Conservation (phyloP, 768 basidiomycete species). For the Rhizopogon rudus region DNA sequence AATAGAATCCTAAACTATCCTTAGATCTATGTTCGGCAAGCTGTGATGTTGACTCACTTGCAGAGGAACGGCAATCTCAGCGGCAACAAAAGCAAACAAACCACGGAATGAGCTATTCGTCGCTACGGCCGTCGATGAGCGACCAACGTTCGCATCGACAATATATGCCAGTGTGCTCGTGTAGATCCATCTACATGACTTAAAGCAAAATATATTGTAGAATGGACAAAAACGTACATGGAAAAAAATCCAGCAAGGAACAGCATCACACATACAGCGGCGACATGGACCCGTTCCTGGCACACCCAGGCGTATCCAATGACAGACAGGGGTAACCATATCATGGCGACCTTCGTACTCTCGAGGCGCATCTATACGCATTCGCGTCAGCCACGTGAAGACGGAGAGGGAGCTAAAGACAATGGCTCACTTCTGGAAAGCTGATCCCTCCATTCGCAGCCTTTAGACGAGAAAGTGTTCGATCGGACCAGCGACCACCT, state of each 20-base stretch:
- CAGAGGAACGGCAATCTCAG: slow-evolving; percentile 75
- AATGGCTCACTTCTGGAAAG: slow-evolving; percentile 55
- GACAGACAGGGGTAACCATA: slow-evolving; percentile 48
- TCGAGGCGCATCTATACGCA: slow-evolving; percentile 61
- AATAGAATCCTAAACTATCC: slow-evolving; percentile 5
- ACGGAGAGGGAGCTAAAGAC: neutral
- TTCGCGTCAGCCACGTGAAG: neutral
- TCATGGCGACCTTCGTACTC: slow-evolving; percentile 55
- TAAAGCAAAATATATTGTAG: neutral
- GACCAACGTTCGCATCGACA: slow-evolving; percentile 80
- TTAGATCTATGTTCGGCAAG: neutral
- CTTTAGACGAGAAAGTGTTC: slow-evolving; percentile 35
- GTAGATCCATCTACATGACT: slow-evolving; percentile 44
- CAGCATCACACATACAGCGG: slow-evolving; percentile 65
- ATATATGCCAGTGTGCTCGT: slow-evolving; percentile 75
- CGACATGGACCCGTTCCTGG: slow-evolving; percentile 56
- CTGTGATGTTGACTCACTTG: slow-evolving; percentile 28
- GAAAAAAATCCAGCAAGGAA: slow-evolving; percentile 69
- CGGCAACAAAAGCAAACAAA: slow-evolving; percentile 57
- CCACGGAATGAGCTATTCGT: slow-evolving; percentile 76
- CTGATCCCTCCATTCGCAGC: slow-evolving; percentile 36
- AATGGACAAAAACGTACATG: slow-evolving; percentile 40
- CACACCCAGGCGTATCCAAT: slow-evolving; percentile 76
- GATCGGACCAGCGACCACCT: slow-evolving; percentile 58
- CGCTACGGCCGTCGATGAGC: slow-evolving; percentile 74